phyloP scores from a whole-genome alignment of 2,329 filamentous ascomycete species.

The Fusarium neocosmosporiellum region DNA sequence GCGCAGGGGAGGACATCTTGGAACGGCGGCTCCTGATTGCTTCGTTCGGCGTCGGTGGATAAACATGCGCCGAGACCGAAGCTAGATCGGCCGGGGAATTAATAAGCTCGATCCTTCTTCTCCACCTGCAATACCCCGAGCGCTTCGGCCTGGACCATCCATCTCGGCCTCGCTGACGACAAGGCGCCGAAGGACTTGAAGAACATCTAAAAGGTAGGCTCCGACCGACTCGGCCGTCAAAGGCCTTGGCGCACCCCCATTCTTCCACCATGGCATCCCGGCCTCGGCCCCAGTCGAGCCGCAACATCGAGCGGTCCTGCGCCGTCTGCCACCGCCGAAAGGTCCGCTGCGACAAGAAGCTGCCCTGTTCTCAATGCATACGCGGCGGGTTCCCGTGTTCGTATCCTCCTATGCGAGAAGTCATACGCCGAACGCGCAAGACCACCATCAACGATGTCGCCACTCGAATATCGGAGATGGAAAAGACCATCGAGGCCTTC shows the following conservation, averaged over 20 bases:
- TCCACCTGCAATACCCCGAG: conserved; percentile 10
- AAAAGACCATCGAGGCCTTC: conserved; percentile 42
- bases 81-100: not conserved
- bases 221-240: not conserved
- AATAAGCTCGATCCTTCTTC: not conserved
- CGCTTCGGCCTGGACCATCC: not conserved
- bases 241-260: not conserved
- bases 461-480: conserved; percentile 49
- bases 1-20: not conserved
- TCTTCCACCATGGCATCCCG: conserved; percentile 18
- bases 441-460: conserved; percentile 50
- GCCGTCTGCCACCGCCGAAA: conserved; percentile 63
- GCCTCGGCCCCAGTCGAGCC: conserved; percentile 13
- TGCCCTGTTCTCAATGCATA: conserved; percentile 76
- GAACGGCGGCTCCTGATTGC: conserved; percentile 12
- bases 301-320: conserved; percentile 47
- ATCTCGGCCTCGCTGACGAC: not conserved
- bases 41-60: not conserved
- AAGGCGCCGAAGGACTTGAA: conserved; percentile 9
- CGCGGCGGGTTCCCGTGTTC: conserved; percentile 52
- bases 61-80: not conserved
- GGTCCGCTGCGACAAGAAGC: conserved; percentile 78
- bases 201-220: not conserved
- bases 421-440: conserved; percentile 42
- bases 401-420: conserved; percentile 44